Percentiles rank a stretch among this genome's conserved stretches.
Conservation (phyloP, 2,329 filamentous ascomycete genomes). For the Thelonectria olida region DNA sequence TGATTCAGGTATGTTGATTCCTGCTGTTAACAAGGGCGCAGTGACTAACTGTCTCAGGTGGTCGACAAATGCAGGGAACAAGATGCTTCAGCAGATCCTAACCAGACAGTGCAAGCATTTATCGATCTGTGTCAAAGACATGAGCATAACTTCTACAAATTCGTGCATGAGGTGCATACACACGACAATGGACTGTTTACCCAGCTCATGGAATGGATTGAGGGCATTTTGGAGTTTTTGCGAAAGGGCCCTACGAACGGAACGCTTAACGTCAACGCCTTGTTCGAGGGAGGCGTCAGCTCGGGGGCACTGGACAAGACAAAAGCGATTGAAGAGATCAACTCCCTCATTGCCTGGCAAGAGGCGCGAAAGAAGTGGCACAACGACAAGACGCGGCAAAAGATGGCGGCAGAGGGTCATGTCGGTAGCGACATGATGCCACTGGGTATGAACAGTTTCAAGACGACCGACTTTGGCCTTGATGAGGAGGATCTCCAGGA, state of each 20-base stretch:
- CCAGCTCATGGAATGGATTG: constrained; percentile 96
- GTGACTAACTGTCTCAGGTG: constrained; percentile 54
- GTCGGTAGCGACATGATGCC: constrained; percentile 58
- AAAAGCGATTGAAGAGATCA: constrained; percentile 81
- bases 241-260: constrained; percentile 86
- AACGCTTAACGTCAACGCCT: constrained; percentile 91
- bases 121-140: constrained; percentile 96
- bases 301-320: constrained; percentile 74
- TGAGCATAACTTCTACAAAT: constrained; percentile 98
- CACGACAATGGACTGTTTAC: constrained; percentile 98
- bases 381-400: constrained; percentile 95
- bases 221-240: constrained; percentile 93
- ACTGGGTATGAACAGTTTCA: constrained; percentile 68
- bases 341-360: constrained; percentile 91
- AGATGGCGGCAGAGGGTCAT: constrained; percentile 88
- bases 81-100: constrained; percentile 93
- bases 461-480: constrained; percentile 87
- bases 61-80: constrained; percentile 73
- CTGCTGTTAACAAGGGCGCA: neutral
- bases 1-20: constrained; percentile 73
- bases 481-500: constrained; percentile 88
- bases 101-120: constrained; percentile 97
- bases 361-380: constrained; percentile 98
- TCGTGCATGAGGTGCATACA: constrained; percentile 96
- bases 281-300: constrained; percentile 83